phyloP scores from a whole-genome alignment of 345 rosid species.

The Linum trigynum region DNA sequence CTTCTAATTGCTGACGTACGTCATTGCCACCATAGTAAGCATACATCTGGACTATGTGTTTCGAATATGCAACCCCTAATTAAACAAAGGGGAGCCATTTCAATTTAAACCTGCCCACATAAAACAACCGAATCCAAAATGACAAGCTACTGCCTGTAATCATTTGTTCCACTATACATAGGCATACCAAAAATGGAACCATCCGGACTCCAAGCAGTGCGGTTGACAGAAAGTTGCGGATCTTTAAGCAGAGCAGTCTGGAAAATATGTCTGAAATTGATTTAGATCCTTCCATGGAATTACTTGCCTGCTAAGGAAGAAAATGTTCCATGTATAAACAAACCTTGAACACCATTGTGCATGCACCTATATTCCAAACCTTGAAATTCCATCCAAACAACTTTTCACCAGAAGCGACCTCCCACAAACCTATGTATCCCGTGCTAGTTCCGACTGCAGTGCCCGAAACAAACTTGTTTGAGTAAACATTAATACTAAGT shows the following conservation, averaged over 20 bases:
- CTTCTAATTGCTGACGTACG: neutral
- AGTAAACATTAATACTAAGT: constrained; percentile 1
- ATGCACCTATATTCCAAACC: constrained; percentile 56
- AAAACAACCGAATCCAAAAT: neutral
- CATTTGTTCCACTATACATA: neutral
- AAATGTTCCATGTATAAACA: constrained; percentile 15
- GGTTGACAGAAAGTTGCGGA: constrained; percentile 31
- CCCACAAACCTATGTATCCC: constrained; percentile 62
- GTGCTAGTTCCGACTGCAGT: constrained; percentile 52
- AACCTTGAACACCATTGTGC: constrained; percentile 43
- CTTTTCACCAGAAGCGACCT: constrained; percentile 41
- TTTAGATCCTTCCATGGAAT: neutral
- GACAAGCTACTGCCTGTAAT: neutral
- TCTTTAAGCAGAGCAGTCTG: constrained; percentile 36
- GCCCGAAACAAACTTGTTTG: constrained; percentile 9
- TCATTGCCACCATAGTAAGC: neutral
- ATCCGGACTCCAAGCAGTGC: constrained; percentile 42
- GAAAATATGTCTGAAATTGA: neutral
- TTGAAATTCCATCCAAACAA: constrained; percentile 41
- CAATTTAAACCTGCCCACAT: neutral
- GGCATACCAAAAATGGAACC: constrained; percentile 45
- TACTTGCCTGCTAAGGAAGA: constrained; percentile 1
- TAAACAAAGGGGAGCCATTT: neutral
- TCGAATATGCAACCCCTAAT: constrained; percentile 7
- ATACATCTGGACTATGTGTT: constrained; percentile 1